Evolutionary conservation across 805 yeast species (phyloP).

Genomic region (Cyberlindnera mycetangii): DNA sequence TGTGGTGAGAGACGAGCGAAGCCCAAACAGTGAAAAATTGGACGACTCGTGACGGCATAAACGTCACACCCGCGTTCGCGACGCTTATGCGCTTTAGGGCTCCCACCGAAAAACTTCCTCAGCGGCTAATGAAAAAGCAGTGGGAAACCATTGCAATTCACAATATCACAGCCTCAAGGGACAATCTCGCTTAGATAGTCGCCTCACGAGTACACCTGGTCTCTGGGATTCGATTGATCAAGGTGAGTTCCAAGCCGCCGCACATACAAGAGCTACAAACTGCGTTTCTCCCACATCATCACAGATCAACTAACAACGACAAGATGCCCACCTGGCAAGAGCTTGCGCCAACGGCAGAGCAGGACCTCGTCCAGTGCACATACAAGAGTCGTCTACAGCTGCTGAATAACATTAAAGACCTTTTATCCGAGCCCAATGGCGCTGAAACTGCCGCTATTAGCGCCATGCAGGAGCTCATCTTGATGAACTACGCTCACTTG

Average conservation of each 20-base stretch:
- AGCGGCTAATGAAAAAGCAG: not conserved
- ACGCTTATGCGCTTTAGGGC: conserved; percentile 1
- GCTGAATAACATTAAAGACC: conserved; percentile 22
- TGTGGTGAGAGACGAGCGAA: not conserved
- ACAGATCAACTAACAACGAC: not conserved
- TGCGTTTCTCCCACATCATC: no score
- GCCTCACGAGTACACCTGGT: not conserved
- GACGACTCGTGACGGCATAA: not conserved
- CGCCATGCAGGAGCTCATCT: conserved; percentile 18
- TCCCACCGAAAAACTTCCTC: conserved; percentile 5
- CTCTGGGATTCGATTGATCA: not conserved
- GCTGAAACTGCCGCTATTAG: conserved; percentile 16
- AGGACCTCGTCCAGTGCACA: conserved; percentile 22
- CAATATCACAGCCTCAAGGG: not conserved
- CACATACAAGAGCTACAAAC: no score
- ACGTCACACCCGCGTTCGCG: not conserved
- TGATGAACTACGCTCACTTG: conserved; percentile 18
- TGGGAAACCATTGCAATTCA: not conserved
- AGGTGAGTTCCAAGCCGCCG: not conserved
- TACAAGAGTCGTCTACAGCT: conserved; percentile 19
- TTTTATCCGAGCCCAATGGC: not conserved
- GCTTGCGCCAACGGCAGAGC: conserved; percentile 21
- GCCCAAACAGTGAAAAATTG: not conserved
- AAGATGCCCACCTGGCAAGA: conserved; percentile 23
- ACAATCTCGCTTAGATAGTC: not conserved